These are phyloP conservation scores for Elongisporangium undulatum DNA, from an alignment of 352 stramenopile species.

Conservation along the genomic window DNA sequence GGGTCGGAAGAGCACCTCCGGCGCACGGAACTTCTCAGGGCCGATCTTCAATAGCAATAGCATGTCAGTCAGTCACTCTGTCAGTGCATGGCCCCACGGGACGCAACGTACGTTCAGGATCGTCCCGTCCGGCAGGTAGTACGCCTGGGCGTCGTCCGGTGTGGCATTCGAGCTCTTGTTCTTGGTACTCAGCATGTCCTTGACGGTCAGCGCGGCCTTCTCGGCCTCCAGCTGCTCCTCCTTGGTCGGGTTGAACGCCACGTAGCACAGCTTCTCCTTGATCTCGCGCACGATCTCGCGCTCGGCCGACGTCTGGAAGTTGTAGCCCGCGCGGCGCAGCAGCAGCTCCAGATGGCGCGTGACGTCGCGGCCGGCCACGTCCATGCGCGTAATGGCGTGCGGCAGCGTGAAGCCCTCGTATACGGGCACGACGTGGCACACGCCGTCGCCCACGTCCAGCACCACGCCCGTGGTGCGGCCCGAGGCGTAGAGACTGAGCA, in stretches of 20 bases:
- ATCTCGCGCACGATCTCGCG: slow-evolving; percentile 95
- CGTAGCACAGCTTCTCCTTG: slow-evolving; percentile 96
- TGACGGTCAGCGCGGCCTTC: slow-evolving; percentile 43
- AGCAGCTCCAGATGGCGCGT: slow-evolving; percentile 98
- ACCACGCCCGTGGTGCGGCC: slow-evolving; percentile 95
- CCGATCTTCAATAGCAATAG: slow-evolving; percentile 44
- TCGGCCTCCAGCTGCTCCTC: slow-evolving; percentile 80
- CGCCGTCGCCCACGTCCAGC: slow-evolving; percentile 91
- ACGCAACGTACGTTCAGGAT: slow-evolving; percentile 65
- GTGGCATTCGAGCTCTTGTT: slow-evolving; percentile 23
- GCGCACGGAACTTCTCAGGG: slow-evolving; percentile 74
- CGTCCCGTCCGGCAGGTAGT: slow-evolving; percentile 80
- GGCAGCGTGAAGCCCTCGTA: slow-evolving; percentile 95
- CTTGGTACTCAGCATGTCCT: slow-evolving; percentile 49
- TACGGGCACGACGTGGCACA: slow-evolving; percentile 94
- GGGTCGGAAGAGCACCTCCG: slow-evolving; percentile 81
- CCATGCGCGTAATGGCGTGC: slow-evolving; percentile 92
- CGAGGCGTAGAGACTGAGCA: slow-evolving; percentile 94
- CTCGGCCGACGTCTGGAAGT: slow-evolving; percentile 92
- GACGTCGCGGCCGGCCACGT: slow-evolving; percentile 92
- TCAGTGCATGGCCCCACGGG: neutral
- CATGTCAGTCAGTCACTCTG: slow-evolving; percentile 2
- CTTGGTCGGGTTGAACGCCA: slow-evolving; percentile 80
- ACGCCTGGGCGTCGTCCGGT: slow-evolving; percentile 57
- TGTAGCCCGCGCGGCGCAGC: slow-evolving; percentile 93